Conservation (phyloP, 352 stramenopile species). For the Globisporangium cederbergense region DNA sequence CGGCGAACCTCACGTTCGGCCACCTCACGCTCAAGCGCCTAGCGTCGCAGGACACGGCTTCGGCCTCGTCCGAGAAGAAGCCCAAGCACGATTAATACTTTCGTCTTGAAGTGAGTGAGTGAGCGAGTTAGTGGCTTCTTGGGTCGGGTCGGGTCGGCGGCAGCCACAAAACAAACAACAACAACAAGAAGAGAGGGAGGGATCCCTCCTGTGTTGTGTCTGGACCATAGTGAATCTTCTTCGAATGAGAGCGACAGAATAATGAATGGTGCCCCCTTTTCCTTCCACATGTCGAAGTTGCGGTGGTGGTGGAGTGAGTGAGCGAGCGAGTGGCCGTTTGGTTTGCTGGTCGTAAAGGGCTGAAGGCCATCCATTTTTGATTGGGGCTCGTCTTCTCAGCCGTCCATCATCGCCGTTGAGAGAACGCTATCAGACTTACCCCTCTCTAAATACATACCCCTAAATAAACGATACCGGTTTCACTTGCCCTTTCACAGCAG, state of each 20-base stretch:
- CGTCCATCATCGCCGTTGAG: background rate
- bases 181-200: too few relatives aligned
- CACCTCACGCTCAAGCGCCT: constrained; percentile 80
- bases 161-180: background rate
- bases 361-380: background rate
- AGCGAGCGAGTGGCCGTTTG: background rate
- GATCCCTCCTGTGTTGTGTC: too few relatives aligned
- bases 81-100: constrained; percentile 50
- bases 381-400: background rate
- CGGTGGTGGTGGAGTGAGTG: too few relatives aligned
- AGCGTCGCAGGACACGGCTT: constrained; percentile 27
- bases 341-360: constrained; percentile 3
- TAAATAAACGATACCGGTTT: background rate
- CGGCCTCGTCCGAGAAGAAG: constrained; percentile 29
- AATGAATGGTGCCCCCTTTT: too few relatives aligned
- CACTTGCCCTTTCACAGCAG: too few relatives aligned
- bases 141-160: too few relatives aligned
- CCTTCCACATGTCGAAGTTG: too few relatives aligned
- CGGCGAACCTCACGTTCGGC: constrained; percentile 55
- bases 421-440: too few relatives aligned
- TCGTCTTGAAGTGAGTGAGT: too few relatives aligned
- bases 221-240: too few relatives aligned
- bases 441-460: background rate
- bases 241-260: too few relatives aligned
- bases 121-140: background rate